Conservation (phyloP, 768 basidiomycete genomes). For the Lactarius sp. region DNA sequence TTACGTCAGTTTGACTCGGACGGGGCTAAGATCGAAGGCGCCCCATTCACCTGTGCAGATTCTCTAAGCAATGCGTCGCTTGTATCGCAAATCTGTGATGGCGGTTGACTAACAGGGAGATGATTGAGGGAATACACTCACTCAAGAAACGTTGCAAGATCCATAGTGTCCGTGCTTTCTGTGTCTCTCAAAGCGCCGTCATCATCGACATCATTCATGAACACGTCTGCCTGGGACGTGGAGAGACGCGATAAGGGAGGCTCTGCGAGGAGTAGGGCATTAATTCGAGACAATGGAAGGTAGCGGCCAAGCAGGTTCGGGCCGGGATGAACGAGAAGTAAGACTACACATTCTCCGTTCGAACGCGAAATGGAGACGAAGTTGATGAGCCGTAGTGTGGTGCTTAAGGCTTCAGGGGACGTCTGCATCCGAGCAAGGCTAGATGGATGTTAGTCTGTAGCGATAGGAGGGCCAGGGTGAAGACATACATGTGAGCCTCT, state of each 20-base stretch:
- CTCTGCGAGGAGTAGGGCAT: constrained; percentile 61
- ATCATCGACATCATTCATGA: constrained; percentile 48
- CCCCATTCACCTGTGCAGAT: constrained; percentile 49
- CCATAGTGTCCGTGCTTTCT: constrained; percentile 66
- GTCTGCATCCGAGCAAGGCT: constrained; percentile 50
- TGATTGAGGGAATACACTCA: constrained; percentile 31
- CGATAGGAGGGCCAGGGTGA: not conserved
- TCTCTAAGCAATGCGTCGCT: constrained; percentile 65
- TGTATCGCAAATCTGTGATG: constrained; percentile 62
- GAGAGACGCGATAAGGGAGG: constrained; percentile 38
- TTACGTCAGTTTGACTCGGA: constrained; percentile 11
- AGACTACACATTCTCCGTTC: constrained; percentile 62
- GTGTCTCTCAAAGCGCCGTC: constrained; percentile 45
- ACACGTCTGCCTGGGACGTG: constrained; percentile 44
- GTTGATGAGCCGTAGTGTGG: constrained; percentile 55
- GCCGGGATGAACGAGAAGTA: constrained; percentile 68
- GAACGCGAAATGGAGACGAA: constrained; percentile 61
- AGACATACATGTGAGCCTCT: constrained; percentile 60
- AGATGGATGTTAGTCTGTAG: constrained; percentile 3
- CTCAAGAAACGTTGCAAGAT: constrained; percentile 73
- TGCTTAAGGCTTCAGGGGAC: constrained; percentile 48
- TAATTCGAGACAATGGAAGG: constrained; percentile 60
- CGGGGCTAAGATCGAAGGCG: constrained; percentile 8
- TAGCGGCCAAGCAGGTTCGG: constrained; percentile 66
- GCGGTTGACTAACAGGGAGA: constrained; percentile 10